Evolutionary conservation across 371 early-diverging fungal genomes (phyloP).

Genomic region (Mortierella sp.): DNA sequence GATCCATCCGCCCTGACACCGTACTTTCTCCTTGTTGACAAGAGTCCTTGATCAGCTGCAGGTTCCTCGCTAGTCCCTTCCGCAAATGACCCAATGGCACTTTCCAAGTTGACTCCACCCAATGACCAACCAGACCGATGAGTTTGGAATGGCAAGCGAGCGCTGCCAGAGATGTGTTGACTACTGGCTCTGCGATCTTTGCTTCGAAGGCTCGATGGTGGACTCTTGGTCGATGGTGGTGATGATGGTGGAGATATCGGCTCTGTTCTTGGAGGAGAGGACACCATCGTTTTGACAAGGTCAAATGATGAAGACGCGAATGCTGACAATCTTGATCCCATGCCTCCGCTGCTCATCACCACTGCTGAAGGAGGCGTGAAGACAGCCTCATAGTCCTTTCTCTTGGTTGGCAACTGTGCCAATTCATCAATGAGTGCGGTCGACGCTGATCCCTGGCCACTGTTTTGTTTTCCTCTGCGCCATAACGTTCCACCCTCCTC

Average conservation of each 20-base stretch:
- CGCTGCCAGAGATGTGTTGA: neutral
- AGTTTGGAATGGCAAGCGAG: conserved; percentile 18
- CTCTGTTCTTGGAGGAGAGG: conserved; percentile 8
- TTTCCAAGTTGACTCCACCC: conserved; percentile 37
- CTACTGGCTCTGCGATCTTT: neutral
- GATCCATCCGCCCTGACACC: neutral
- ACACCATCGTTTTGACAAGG: conserved; percentile 29
- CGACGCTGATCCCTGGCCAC: neutral
- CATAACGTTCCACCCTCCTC: conserved; percentile 27
- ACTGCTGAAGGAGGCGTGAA: conserved; percentile 9
- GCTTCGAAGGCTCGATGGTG: neutral
- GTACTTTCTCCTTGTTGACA: conserved; percentile 10
- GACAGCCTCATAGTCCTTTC: conserved; percentile 38
- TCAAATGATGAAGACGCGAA: conserved; percentile 14
- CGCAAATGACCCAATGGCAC: conserved; percentile 11
- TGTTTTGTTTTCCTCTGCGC: conserved; percentile 29
- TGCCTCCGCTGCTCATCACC: neutral
- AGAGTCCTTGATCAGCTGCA: conserved; percentile 1
- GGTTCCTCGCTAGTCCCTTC: conserved; percentile 20
- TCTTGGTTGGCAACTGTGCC: conserved; percentile 32
- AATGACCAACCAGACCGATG: conserved; percentile 33
- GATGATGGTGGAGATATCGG: conserved; percentile 6
- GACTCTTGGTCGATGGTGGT: neutral
- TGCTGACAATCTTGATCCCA: neutral
- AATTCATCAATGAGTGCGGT: conserved; percentile 32